These are phyloP conservation scores for Clathrospora elynae DNA, from an alignment of 2,329 filamentous ascomycete genomes.

Conservation along the genomic window DNA sequence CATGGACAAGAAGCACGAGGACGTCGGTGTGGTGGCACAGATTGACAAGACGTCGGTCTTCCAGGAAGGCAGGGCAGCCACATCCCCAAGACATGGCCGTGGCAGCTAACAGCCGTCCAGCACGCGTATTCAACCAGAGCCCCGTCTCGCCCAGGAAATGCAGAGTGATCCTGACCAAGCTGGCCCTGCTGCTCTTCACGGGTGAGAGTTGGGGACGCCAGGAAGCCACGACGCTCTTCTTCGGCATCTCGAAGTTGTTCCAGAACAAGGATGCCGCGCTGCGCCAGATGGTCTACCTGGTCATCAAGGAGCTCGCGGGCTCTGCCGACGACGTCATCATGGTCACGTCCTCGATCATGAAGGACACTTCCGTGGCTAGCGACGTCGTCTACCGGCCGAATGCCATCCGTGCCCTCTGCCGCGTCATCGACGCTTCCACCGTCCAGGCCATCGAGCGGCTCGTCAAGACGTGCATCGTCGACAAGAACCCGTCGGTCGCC, in stretches of 20 bases:
- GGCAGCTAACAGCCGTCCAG: conserved; percentile 57
- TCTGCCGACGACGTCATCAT: conserved; percentile 99
- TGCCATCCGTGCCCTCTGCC: conserved; percentile 91
- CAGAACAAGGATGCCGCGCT: conserved; percentile 98
- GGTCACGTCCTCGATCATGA: conserved; percentile 99
- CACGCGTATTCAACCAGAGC: conserved; percentile 95
- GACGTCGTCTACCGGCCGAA: conserved; percentile 85
- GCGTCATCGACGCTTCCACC: conserved; percentile 92
- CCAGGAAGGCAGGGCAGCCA: conserved; percentile 79
- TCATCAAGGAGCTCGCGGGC: conserved; percentile 95
- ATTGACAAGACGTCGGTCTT: conserved; percentile 98
- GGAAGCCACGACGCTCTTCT: conserved; percentile 97
- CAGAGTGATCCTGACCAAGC: conserved; percentile 90
- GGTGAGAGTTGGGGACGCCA: conserved; percentile 96
- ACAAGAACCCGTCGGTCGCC: conserved; percentile 96
- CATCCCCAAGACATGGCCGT: conserved; percentile 6
- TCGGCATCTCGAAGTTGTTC: conserved; percentile 96
- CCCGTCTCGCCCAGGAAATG: conserved; percentile 97
- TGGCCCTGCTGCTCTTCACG: conserved; percentile 92
- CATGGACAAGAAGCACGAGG: conserved; percentile 93
- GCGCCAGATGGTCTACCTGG: conserved; percentile 97
- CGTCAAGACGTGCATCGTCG: conserved; percentile 98
- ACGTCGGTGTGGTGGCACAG: conserved; percentile 93
- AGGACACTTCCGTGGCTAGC: conserved; percentile 94
- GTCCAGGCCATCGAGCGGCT: conserved; percentile 97